These are phyloP conservation scores for Arctostaphylos glauca DNA, from an alignment of 148 eudicot species.

Conservation along the genomic window DNA sequence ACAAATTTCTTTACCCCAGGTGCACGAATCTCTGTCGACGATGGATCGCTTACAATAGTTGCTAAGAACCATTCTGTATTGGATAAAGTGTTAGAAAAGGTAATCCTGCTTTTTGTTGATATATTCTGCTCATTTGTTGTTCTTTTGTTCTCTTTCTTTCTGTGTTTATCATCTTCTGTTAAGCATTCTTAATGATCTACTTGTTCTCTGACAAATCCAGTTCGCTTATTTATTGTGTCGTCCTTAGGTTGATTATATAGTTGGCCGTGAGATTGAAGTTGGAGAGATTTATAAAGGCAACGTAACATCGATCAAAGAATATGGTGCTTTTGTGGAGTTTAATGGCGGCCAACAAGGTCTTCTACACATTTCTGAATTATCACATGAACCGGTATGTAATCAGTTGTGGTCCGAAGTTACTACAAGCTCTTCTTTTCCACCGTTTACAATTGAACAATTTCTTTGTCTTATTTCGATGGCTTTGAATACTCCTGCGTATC, in stretches of 20 bases:
- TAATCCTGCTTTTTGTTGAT: conserved; percentile 21
- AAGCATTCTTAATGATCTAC: not conserved
- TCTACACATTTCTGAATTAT: conserved; percentile 84
- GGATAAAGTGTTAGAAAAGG: conserved; percentile 83
- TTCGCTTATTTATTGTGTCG: not conserved
- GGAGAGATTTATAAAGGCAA: conserved; percentile 84
- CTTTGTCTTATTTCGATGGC: not conserved
- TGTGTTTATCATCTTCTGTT: not conserved
- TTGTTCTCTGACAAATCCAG: not conserved
- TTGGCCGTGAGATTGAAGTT: conserved; percentile 91
- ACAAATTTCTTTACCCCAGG: conserved; percentile 39
- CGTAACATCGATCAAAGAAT: conserved; percentile 77
- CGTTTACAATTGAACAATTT: not conserved
- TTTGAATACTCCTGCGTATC: not conserved
- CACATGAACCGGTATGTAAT: conserved; percentile 72
- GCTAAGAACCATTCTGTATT: conserved; percentile 71
- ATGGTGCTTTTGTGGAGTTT: conserved; percentile 98
- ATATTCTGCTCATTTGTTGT: conserved; percentile 4
- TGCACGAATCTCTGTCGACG: conserved; percentile 78
- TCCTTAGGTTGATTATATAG: conserved; percentile 66
- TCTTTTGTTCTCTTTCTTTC: not conserved
- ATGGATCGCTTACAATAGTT: conserved; percentile 72
- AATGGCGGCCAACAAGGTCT: conserved; percentile 98
- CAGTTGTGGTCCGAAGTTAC: not conserved
- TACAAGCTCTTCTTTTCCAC: not conserved